phyloP scores from a whole-genome alignment of 1,139 yeast genomes.

The Meyerozyma elateridarum region DNA sequence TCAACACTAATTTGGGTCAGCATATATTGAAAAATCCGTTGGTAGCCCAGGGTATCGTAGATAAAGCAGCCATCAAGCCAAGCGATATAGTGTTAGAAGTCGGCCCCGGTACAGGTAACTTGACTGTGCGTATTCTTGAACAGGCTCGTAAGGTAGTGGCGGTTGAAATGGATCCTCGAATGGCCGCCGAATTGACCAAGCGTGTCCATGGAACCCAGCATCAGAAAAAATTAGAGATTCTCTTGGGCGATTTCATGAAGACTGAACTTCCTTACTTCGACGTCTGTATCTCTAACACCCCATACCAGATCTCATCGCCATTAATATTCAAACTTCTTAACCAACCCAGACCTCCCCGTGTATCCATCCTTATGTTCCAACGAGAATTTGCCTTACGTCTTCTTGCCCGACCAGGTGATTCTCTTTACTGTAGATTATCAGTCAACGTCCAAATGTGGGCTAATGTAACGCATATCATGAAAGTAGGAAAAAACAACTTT shows the following conservation, averaged over 20 bases:
- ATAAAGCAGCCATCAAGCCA: conserved; percentile 89
- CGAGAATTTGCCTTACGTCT: conserved; percentile 92
- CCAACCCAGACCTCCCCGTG: conserved; percentile 92
- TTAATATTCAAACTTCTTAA: conserved; percentile 86
- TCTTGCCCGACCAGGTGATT: conserved; percentile 92
- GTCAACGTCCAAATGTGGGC: conserved; percentile 99
- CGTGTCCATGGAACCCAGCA: conserved; percentile 96
- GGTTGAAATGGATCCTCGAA: conserved; percentile 97
- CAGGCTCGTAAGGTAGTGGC: conserved; percentile 91
- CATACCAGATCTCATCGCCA: conserved; percentile 96
- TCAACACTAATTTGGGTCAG: conserved; percentile 95
- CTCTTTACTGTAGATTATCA: conserved; percentile 83
- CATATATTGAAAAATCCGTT: conserved; percentile 94
- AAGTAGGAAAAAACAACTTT: conserved; percentile 93
- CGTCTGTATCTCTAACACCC: conserved; percentile 94
- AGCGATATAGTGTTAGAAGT: conserved; percentile 92
- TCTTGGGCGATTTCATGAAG: conserved; percentile 94
- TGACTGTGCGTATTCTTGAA: conserved; percentile 88
- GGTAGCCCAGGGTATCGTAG: conserved; percentile 97
- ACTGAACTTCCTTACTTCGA: conserved; percentile 94
- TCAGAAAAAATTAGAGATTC: conserved; percentile 83
- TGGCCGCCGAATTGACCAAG: conserved; percentile 98
- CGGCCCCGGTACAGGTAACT: conserved; percentile 99
- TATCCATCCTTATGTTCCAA: conserved; percentile 94
- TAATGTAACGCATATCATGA: conserved; percentile 95